These are phyloP conservation scores for Protea cynaroides DNA, from an alignment of 164 flowering plant species.

Conservation along the genomic window DNA sequence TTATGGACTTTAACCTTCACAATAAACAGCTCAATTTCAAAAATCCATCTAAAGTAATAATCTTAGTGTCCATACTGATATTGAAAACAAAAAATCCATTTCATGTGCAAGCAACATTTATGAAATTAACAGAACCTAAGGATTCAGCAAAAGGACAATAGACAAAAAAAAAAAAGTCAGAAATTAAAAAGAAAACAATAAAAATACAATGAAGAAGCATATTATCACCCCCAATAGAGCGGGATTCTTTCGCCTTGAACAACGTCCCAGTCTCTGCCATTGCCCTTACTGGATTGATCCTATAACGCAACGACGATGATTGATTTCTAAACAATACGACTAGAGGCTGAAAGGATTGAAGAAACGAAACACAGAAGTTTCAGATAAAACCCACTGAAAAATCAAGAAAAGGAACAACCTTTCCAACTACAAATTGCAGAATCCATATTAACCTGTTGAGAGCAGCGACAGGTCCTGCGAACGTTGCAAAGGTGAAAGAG, in stretches of 20 bases:
- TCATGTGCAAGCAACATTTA: background rate
- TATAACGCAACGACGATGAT: conserved; percentile 12
- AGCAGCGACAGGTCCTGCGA: background rate
- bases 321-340: conserved; percentile 7
- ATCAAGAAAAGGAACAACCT: background rate
- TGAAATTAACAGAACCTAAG: background rate
- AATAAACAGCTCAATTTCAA: too few relatives aligned
- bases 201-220: background rate
- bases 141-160: background rate
- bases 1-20: too few relatives aligned
- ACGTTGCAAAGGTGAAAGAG: conserved; percentile 2
- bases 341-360: conserved; percentile 7
- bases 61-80: too few relatives aligned
- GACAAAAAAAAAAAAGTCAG: background rate
- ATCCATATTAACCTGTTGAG: background rate
- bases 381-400: background rate
- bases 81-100: too few relatives aligned
- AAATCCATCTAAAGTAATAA: too few relatives aligned
- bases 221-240: conserved; percentile 19
- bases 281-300: conserved; percentile 17
- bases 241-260: conserved; percentile 6
- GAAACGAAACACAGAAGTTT: background rate
- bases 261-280: conserved; percentile 28
- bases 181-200: background rate
- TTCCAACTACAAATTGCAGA: too few relatives aligned